Percentiles rank a stretch among this genome's conserved stretches.
Conservation (phyloP, 306 rosid genomes). For the Inga oerstediana region DNA sequence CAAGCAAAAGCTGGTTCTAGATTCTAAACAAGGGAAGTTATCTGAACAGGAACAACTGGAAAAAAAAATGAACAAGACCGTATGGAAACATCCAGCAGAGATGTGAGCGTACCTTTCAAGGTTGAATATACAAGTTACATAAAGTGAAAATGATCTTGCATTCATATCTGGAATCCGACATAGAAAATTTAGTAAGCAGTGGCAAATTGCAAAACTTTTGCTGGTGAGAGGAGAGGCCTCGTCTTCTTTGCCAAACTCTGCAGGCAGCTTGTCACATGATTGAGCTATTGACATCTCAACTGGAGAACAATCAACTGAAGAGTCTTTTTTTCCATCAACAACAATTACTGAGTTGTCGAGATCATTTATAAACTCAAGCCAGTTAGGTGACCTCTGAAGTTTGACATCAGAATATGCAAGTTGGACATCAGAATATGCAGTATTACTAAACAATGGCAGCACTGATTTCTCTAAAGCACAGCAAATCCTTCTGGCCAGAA, state of each 20-base stretch:
- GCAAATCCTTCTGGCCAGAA: slow-evolving; percentile 71
- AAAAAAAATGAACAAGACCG: slow-evolving; percentile 20
- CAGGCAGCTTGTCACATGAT: slow-evolving; percentile 40
- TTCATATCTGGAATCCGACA: slow-evolving; percentile 59
- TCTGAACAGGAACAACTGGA: slow-evolving; percentile 28
- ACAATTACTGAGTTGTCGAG: slow-evolving; percentile 45
- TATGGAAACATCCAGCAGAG: slow-evolving; percentile 33
- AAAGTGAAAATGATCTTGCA: slow-evolving; percentile 55
- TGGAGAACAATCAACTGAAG: slow-evolving; percentile 35
- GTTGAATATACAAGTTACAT: slow-evolving; percentile 64
- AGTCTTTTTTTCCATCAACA: slow-evolving; percentile 34
- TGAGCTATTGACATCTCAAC: slow-evolving; percentile 30
- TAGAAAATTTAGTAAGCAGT: slow-evolving; percentile 66
- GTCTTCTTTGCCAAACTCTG: slow-evolving; percentile 40
- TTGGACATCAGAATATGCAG: slow-evolving; percentile 38
- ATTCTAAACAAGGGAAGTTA: slow-evolving; percentile 4
- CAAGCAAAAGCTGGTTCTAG: slow-evolving; percentile 3
- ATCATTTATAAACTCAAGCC: slow-evolving; percentile 56
- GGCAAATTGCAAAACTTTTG: slow-evolving; percentile 55
- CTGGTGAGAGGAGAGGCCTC: slow-evolving; percentile 29
- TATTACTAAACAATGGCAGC: slow-evolving; percentile 39
- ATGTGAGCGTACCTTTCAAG: slow-evolving; percentile 72
- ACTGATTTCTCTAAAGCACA: slow-evolving; percentile 60
- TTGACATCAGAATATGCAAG: slow-evolving; percentile 43
- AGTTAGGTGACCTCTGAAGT: slow-evolving; percentile 57